Evolutionary conservation across 768 basidiomycete species (phyloP).

Genomic region (Lentinula edodes): DNA sequence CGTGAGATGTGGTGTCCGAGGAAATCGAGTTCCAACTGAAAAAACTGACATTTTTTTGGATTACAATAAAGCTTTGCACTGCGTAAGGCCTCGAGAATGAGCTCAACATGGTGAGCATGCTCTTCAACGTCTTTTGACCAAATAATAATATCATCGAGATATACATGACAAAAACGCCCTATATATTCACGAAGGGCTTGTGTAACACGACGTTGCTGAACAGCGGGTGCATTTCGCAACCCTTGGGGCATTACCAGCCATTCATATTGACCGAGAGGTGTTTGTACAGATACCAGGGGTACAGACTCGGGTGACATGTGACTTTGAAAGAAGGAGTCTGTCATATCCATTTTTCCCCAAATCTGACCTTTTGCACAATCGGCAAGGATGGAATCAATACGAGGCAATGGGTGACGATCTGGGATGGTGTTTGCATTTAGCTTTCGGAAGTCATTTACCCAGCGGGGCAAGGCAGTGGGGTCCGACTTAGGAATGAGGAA

Average conservation of each 20-base stretch:
- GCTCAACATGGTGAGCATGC: slow-evolving; percentile 12
- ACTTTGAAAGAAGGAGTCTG: slow-evolving; percentile 22
- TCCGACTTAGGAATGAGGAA: too few species aligned
- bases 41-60: slow-evolving; percentile 15
- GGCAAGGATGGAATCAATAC: too few species aligned
- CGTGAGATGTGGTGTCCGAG: slow-evolving; percentile 18
- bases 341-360: slow-evolving; percentile 14
- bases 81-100: slow-evolving; percentile 11
- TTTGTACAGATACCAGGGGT: background rate
- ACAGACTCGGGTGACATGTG: slow-evolving; percentile 7
- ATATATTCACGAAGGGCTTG: slow-evolving; percentile 21
- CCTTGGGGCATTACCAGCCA: slow-evolving; percentile 20
- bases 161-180: slow-evolving; percentile 27
- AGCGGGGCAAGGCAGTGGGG: too few species aligned
- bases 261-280: slow-evolving; percentile 1
- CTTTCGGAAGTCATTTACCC: too few species aligned
- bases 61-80: slow-evolving; percentile 14
- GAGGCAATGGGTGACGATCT: too few species aligned
- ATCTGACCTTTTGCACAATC: slow-evolving; percentile 31
- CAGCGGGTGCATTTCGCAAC: slow-evolving; percentile 17
- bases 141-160: slow-evolving; percentile 28
- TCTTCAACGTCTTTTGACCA: slow-evolving; percentile 19
- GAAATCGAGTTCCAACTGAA: slow-evolving; percentile 9
- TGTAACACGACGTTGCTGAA: slow-evolving; percentile 22
- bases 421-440: too few species aligned